Conservation (phyloP, 2,329 filamentous ascomycete species). For the Dactylellina leptospora region DNA sequence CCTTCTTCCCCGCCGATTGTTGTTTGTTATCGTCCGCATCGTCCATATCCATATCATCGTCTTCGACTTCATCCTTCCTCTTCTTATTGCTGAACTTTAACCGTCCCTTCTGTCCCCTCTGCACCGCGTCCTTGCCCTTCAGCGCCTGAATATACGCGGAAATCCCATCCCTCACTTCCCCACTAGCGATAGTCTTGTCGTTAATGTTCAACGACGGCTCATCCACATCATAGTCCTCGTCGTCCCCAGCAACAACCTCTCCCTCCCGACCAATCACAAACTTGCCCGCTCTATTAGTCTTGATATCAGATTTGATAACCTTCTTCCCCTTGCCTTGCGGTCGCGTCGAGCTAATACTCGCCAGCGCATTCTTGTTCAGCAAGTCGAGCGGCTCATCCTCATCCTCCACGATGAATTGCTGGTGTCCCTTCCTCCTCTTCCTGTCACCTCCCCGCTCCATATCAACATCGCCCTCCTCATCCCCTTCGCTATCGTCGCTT, state of each 20-base stretch:
- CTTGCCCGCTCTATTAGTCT: slow-evolving; percentile 79
- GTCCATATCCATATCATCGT: slow-evolving; percentile 62
- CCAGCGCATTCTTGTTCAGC: slow-evolving; percentile 85
- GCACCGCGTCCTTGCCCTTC: slow-evolving; percentile 72
- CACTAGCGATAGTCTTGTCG: slow-evolving; percentile 61
- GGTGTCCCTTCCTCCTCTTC: slow-evolving; percentile 66
- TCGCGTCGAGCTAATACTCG: slow-evolving; percentile 91
- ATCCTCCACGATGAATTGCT: slow-evolving; percentile 89
- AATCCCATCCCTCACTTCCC: slow-evolving; percentile 67
- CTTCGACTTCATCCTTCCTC: slow-evolving; percentile 61
- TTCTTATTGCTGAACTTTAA: slow-evolving; percentile 76
- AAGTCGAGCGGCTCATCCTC: slow-evolving; percentile 95
- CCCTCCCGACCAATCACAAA: slow-evolving; percentile 74
- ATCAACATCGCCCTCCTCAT: slow-evolving; percentile 71
- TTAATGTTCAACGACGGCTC: slow-evolving; percentile 73
- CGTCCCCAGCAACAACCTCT: slow-evolving; percentile 60
- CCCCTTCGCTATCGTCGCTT: slow-evolving; percentile 63
- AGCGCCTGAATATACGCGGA: slow-evolving; percentile 76
- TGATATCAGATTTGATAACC: slow-evolving; percentile 69
- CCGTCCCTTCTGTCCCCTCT: slow-evolving; percentile 72
- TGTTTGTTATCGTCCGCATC: slow-evolving; percentile 65
- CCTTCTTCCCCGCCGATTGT: slow-evolving; percentile 66
- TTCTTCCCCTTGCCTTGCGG: slow-evolving; percentile 70
- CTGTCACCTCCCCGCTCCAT: slow-evolving; percentile 66
- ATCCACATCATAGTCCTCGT: slow-evolving; percentile 61